A percentile compares a stretch with the other conserved stretches of the same genome.
phyloP scores from a whole-genome alignment of 2,329 filamentous ascomycete genomes.

The Lachnellula willkommii region DNA sequence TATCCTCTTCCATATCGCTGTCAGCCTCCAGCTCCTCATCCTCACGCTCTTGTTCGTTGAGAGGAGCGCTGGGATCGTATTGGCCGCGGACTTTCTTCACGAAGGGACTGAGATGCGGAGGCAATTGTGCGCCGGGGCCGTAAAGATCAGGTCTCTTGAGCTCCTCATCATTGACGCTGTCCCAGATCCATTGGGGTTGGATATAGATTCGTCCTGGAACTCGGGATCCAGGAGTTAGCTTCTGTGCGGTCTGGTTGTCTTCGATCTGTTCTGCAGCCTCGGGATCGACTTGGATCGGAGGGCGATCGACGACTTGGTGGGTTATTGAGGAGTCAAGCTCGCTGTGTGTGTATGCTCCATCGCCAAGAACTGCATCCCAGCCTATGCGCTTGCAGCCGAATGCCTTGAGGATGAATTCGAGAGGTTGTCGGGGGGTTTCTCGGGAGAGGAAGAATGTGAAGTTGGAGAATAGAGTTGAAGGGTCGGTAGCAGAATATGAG shows the following conservation, averaged over 20 bases:
- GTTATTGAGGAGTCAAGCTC: conserved; percentile 86
- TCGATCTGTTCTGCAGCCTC: conserved; percentile 46
- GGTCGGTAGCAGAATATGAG: conserved; percentile 56
- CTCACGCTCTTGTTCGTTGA: conserved; percentile 84
- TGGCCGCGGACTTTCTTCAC: conserved; percentile 80
- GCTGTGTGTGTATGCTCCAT: conserved; percentile 85
- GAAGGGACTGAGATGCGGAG: conserved; percentile 93
- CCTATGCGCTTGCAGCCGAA: conserved; percentile 96
- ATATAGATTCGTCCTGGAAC: conserved; percentile 90
- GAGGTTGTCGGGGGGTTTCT: conserved; percentile 81
- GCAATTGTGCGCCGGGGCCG: conserved; percentile 80
- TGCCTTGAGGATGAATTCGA: conserved; percentile 88
- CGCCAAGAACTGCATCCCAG: conserved; percentile 87
- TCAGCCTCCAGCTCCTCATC: conserved; percentile 72
- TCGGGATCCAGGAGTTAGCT: conserved; percentile 58
- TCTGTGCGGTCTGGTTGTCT: conserved; percentile 58
- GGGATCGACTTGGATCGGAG: conserved; percentile 58
- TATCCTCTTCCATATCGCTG: conserved; percentile 43
- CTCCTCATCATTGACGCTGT: conserved; percentile 88
- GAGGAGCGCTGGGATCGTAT: conserved; percentile 82
- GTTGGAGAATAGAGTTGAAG: conserved; percentile 74
- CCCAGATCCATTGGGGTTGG: conserved; percentile 99
- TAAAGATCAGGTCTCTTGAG: conserved; percentile 83
- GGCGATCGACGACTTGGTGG: conserved; percentile 92
- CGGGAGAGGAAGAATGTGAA: conserved; percentile 91